These are phyloP conservation scores for Saxophila tyrrhenica DNA, from an alignment of 495 filamentous ascomycete genomes.

Conservation along the genomic window DNA sequence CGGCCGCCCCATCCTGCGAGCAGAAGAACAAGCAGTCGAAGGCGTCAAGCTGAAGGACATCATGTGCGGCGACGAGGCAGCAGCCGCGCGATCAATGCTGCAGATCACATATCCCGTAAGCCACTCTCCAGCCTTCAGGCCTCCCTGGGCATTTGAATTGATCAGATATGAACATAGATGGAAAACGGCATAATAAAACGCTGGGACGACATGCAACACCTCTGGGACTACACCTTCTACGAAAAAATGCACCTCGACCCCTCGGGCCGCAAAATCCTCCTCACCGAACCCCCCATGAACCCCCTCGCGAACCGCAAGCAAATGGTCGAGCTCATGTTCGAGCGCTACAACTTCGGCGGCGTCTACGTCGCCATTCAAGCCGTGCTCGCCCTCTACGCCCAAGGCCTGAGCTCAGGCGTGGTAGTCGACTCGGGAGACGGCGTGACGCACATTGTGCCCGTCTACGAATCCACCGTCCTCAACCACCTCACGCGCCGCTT, in stretches of 20 bases:
- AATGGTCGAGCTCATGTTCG: slow-evolving; percentile 99
- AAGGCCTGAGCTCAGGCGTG: slow-evolving; percentile 91
- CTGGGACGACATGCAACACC: slow-evolving; percentile 99
- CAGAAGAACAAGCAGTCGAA: slow-evolving; percentile 64
- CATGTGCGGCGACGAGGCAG: slow-evolving; percentile 98
- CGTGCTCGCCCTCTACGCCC: slow-evolving; percentile 91
- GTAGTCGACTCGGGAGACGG: slow-evolving; percentile 97
- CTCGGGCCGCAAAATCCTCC: slow-evolving; percentile 86
- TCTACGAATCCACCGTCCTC: slow-evolving; percentile 93
- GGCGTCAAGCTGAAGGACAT: slow-evolving; percentile 93
- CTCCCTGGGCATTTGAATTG: neutral
- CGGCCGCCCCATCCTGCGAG: slow-evolving; percentile 91
- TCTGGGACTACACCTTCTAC: slow-evolving; percentile 97
- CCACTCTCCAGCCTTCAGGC: slow-evolving; percentile 16
- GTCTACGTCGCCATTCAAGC: slow-evolving; percentile 99
- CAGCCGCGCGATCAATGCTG: slow-evolving; percentile 87
- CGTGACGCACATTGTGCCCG: slow-evolving; percentile 95
- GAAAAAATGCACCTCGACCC: slow-evolving; percentile 94
- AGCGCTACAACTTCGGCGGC: slow-evolving; percentile 87
- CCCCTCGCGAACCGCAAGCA: slow-evolving; percentile 88
- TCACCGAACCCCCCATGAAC: slow-evolving; percentile 97
- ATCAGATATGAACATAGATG: slow-evolving; percentile 48
- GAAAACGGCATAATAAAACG: slow-evolving; percentile 98
- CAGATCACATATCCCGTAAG: slow-evolving; percentile 88
- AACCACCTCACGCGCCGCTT: slow-evolving; percentile 90